These are phyloP conservation scores for Pistacia integerrima DNA, from an alignment of 345 rosid genomes.

Conservation along the genomic window DNA sequence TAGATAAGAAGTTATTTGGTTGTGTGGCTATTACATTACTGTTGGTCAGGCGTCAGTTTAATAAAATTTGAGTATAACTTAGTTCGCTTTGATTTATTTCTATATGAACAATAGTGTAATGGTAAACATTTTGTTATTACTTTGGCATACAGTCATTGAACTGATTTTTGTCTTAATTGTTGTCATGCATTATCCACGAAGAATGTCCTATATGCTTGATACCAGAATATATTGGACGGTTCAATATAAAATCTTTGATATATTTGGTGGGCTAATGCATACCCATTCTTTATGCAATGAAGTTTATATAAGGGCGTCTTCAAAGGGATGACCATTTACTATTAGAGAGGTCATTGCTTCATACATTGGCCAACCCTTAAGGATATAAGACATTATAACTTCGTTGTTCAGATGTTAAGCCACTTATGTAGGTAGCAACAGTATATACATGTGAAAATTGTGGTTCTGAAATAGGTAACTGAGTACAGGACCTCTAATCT, in stretches of 20 bases:
- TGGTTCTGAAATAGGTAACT: slow-evolving; percentile 37
- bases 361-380: slow-evolving; percentile 86
- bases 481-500: neutral
- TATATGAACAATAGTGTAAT: neutral
- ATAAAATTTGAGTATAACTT: neutral
- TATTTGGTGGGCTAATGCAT: slow-evolving; percentile 18
- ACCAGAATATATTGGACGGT: neutral
- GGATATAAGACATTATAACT: slow-evolving; percentile 80
- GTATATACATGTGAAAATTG: slow-evolving; percentile 98
- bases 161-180: neutral
- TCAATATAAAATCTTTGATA: neutral
- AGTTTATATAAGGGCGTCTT: slow-evolving; percentile 77
- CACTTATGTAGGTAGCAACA: slow-evolving; percentile 86
- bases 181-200: neutral
- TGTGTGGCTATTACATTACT: too few relatives aligned
- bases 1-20: too few relatives aligned
- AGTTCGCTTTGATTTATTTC: neutral
- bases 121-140: neutral
- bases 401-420: slow-evolving; percentile 98
- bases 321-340: slow-evolving; percentile 75
- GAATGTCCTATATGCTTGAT: neutral
- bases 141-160: too few relatives aligned
- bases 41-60: too few relatives aligned
- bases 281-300: slow-evolving; percentile 56
- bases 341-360: slow-evolving; percentile 97